Evolutionary conservation across 306 rosid species (phyloP).

Genomic region (Quercus rubra): DNA sequence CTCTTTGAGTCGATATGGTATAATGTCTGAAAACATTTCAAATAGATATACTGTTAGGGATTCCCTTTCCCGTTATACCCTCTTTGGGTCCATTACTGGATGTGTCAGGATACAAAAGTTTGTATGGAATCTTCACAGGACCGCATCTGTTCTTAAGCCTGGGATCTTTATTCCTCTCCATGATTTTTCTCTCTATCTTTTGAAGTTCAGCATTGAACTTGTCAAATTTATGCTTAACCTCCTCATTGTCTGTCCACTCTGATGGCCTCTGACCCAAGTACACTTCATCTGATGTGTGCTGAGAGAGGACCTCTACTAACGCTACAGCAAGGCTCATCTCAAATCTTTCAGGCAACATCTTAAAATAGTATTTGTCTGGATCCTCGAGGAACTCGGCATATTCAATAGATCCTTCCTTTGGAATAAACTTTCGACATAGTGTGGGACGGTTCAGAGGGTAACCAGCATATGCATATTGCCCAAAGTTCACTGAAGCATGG

Average conservation of each 20-base stretch:
- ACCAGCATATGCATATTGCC: slow-evolving; percentile 55
- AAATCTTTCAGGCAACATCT: slow-evolving; percentile 53
- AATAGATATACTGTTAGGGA: slow-evolving; percentile 60
- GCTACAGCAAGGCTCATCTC: slow-evolving; percentile 51
- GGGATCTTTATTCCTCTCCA: slow-evolving; percentile 47
- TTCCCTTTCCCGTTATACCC: slow-evolving; percentile 43
- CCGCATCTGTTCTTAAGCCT: slow-evolving; percentile 61
- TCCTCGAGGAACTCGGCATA: slow-evolving; percentile 60
- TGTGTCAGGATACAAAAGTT: slow-evolving; percentile 40
- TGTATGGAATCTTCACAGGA: slow-evolving; percentile 42
- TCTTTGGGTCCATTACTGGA: slow-evolving; percentile 36
- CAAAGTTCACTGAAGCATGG: slow-evolving; percentile 62
- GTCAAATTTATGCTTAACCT: slow-evolving; percentile 36
- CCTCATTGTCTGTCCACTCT: slow-evolving; percentile 52
- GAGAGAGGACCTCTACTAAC: slow-evolving; percentile 46
- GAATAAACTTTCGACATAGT: slow-evolving; percentile 47
- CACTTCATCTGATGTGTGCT: slow-evolving; percentile 47
- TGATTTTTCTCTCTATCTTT: slow-evolving; percentile 46
- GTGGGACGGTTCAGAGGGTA: slow-evolving; percentile 60
- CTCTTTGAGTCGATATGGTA: no score
- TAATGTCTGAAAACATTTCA: slow-evolving; percentile 10
- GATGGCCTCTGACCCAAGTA: slow-evolving; percentile 49
- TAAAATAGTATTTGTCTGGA: slow-evolving; percentile 53
- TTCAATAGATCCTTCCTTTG: slow-evolving; percentile 61
- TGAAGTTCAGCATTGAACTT: slow-evolving; percentile 45